Percentiles rank a stretch among this genome's conserved stretches.
These are phyloP conservation scores for Jatropha curcas DNA, from an alignment of 345 rosid genomes.

Conservation along the genomic window DNA sequence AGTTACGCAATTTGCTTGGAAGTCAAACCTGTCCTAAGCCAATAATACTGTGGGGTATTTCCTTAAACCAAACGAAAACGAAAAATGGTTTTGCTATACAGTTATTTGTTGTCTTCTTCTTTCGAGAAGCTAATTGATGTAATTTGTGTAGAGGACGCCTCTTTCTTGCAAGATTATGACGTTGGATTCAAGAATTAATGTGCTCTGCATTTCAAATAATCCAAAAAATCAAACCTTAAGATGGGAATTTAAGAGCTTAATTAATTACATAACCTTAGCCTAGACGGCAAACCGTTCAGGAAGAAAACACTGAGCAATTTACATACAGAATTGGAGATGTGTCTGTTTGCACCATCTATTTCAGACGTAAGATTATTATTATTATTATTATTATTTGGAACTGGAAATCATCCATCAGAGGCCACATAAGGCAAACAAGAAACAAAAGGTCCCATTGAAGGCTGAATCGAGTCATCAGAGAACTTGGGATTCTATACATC, in stretches of 20 bases:
- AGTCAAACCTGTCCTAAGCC: not conserved
- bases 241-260: not conserved
- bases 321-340: not conserved
- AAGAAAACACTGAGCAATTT: not conserved
- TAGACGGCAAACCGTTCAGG: not conserved
- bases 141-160: not conserved
- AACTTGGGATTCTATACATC: too few relatives aligned
- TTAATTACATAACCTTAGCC: not conserved
- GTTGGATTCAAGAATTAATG: not conserved
- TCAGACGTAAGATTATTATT: not conserved
- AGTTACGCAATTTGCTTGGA: not conserved
- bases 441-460: too few relatives aligned
- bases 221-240: not conserved
- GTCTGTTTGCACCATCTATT: not conserved
- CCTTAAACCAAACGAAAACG: slow-evolving; percentile 8
- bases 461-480: too few relatives aligned
- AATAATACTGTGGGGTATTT: not conserved
- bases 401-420: too few relatives aligned
- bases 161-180: not conserved
- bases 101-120: not conserved
- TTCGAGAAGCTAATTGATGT: not conserved
- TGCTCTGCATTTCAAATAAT: not conserved
- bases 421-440: too few relatives aligned
- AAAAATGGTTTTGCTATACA: not conserved
- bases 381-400: too few relatives aligned